A percentile compares a stretch with the other conserved stretches of the same genome.
These are phyloP conservation scores for Pseudopyrenochaeta lycopersici DNA, from an alignment of 2,329 filamentous ascomycete species.

Conservation along the genomic window DNA sequence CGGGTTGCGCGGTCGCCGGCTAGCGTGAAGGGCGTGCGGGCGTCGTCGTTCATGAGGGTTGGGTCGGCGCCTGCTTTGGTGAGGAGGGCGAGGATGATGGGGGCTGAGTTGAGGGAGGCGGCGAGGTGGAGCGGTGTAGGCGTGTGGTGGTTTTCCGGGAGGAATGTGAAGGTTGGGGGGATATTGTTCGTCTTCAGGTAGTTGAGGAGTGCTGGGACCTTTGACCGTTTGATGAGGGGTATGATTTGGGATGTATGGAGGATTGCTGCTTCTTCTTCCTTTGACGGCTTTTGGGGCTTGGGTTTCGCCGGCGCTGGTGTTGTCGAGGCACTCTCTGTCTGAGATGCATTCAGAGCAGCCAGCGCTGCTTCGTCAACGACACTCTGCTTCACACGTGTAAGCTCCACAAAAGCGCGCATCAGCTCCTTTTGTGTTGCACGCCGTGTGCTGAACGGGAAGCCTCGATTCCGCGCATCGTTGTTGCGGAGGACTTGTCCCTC, in stretches of 20 bases:
- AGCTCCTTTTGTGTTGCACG: constrained; percentile 93
- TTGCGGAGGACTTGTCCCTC: constrained; percentile 83
- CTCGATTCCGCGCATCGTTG: constrained; percentile 81
- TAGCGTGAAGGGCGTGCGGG: constrained; percentile 87
- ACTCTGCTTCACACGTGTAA: constrained; percentile 87
- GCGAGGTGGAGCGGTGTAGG: constrained; percentile 87
- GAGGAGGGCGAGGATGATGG: constrained; percentile 80
- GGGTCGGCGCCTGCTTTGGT: constrained; percentile 80
- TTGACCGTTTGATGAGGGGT: constrained; percentile 86
- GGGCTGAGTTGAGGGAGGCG: constrained; percentile 79
- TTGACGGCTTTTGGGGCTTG: constrained; percentile 71
- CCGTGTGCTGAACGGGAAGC: constrained; percentile 92
- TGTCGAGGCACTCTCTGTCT: constrained; percentile 52
- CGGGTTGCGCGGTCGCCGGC: constrained; percentile 85
- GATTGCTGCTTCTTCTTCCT: constrained; percentile 82
- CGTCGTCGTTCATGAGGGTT: constrained; percentile 67
- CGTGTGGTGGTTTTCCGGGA: constrained; percentile 77
- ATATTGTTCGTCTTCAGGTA: constrained; percentile 83
- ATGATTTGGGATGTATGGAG: constrained; percentile 91
- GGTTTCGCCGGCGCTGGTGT: constrained; percentile 45
- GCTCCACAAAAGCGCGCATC: constrained; percentile 91
- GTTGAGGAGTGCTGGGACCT: constrained; percentile 83
- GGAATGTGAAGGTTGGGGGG: constrained; percentile 76
- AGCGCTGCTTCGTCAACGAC: constrained; percentile 75
- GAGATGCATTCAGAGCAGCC: constrained; percentile 56